Conservation (phyloP, 176 grass and related monocot species). For the Aegilops longissima region DNA sequence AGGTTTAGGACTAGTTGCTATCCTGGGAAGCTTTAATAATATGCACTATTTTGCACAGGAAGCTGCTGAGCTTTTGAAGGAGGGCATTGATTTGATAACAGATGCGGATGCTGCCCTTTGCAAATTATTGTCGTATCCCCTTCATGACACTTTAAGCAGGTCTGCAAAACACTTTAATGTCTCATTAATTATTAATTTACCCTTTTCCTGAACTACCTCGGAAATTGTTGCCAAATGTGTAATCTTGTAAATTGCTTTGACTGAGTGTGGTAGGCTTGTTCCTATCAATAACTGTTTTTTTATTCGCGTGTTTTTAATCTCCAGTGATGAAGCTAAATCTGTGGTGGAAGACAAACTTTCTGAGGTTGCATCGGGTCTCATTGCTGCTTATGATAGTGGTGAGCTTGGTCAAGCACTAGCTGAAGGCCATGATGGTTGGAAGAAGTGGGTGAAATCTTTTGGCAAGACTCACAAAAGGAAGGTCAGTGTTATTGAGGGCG, state of each 20-base stretch:
- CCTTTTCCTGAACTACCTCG: background rate
- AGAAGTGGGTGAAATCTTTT: slow-evolving; percentile 90
- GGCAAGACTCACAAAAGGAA: slow-evolving; percentile 80
- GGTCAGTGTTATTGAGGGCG: slow-evolving; percentile 37
- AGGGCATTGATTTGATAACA: slow-evolving; percentile 88
- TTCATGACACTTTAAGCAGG: slow-evolving; percentile 81
- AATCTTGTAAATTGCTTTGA: background rate
- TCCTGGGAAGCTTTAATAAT: background rate
- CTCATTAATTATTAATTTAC: background rate
- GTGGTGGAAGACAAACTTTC: slow-evolving; percentile 91
- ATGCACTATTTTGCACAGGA: slow-evolving; percentile 49
- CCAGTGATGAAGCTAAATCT: slow-evolving; percentile 81
- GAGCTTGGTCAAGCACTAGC: slow-evolving; percentile 74
- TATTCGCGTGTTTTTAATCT: slow-evolving; percentile 16
- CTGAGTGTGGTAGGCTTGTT: background rate
- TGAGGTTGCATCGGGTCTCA: slow-evolving; percentile 60
- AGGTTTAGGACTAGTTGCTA: background rate
- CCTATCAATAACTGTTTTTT: background rate
- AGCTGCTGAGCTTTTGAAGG: slow-evolving; percentile 82
- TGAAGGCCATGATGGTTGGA: slow-evolving; percentile 75
- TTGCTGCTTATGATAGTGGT: slow-evolving; percentile 74
- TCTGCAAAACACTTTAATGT: slow-evolving; percentile 1
- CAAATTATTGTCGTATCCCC: slow-evolving; percentile 88
- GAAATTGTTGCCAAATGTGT: slow-evolving; percentile 5
- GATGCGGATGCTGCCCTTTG: slow-evolving; percentile 68